Percentiles rank a stretch among this genome's conserved stretches.
These are phyloP conservation scores for Eucalyptus pumila DNA, from an alignment of 345 rosid species.

Conservation along the genomic window DNA sequence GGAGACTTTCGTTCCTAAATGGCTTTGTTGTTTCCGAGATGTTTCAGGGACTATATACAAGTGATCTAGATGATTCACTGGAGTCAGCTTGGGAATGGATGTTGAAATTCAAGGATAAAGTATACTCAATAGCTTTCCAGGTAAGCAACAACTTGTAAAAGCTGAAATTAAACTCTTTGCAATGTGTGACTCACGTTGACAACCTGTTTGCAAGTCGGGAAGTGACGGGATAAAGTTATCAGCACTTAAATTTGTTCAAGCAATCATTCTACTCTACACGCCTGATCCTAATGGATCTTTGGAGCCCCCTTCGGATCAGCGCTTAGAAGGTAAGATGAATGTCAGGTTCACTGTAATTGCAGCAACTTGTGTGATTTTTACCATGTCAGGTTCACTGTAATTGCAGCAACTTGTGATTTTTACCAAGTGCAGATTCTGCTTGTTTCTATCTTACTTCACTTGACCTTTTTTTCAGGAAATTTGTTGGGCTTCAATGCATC, in stretches of 20 bases:
- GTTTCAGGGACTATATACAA: slow-evolving; percentile 60
- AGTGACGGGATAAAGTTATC: slow-evolving; percentile 66
- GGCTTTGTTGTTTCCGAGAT: not conserved
- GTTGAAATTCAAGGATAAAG: slow-evolving; percentile 76
- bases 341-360: not conserved
- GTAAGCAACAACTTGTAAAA: slow-evolving; percentile 14
- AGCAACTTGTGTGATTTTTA: not conserved
- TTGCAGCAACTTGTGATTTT: not conserved
- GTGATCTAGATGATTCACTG: slow-evolving; percentile 50
- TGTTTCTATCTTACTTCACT: slow-evolving; percentile 3
- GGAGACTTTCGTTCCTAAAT: not conserved
- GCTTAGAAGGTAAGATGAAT: slow-evolving; percentile 34
- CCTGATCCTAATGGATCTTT: slow-evolving; percentile 60
- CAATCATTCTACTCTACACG: slow-evolving; percentile 78
- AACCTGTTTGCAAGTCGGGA: slow-evolving; percentile 44
- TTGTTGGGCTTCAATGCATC: slow-evolving; percentile 58
- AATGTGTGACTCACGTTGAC: slow-evolving; percentile 11
- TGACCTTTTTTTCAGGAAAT: slow-evolving; percentile 22
- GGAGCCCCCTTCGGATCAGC: slow-evolving; percentile 35
- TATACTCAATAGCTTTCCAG: slow-evolving; percentile 70
- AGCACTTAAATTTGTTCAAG: slow-evolving; percentile 82
- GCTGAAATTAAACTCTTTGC: not conserved
- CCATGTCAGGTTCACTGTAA: not conserved
- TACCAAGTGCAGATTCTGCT: not conserved
- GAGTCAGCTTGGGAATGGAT: slow-evolving; percentile 77